Conservation (phyloP, 2,329 filamentous ascomycete species). For the Thelonectria rubi region DNA sequence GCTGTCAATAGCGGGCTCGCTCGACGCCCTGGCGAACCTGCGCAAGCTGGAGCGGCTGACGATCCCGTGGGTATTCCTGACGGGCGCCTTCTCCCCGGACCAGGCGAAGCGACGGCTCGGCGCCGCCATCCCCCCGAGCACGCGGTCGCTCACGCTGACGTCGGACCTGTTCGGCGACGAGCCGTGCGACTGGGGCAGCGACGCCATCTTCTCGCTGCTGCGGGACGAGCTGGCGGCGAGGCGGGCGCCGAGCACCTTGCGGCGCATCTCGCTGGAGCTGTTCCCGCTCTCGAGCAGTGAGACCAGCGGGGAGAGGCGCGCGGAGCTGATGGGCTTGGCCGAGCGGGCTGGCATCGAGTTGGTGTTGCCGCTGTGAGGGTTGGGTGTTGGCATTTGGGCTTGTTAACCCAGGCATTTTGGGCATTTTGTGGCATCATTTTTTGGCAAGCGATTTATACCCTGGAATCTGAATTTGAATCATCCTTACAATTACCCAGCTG, state of each 20-base stretch:
- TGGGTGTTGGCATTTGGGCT: too few relatives aligned
- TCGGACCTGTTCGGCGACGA: background rate
- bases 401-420: too few relatives aligned
- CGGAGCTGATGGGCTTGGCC: background rate
- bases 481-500: too few relatives aligned
- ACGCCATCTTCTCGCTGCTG: background rate
- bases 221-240: background rate
- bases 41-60: background rate
- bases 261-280: background rate
- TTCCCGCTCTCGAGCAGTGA: background rate
- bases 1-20: background rate
- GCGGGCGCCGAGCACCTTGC: background rate
- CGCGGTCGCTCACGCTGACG: background rate
- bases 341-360: background rate
- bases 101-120: background rate
- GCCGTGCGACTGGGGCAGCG: background rate
- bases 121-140: background rate
- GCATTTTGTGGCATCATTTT: too few relatives aligned
- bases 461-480: too few relatives aligned
- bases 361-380: background rate
- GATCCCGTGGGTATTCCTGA: background rate
- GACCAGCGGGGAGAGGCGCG: background rate
- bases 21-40: background rate
- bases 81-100: background rate
- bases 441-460: too few relatives aligned